These are phyloP conservation scores for Aspergillus uvarum DNA, from an alignment of 2,329 filamentous ascomycete genomes.

Conservation along the genomic window DNA sequence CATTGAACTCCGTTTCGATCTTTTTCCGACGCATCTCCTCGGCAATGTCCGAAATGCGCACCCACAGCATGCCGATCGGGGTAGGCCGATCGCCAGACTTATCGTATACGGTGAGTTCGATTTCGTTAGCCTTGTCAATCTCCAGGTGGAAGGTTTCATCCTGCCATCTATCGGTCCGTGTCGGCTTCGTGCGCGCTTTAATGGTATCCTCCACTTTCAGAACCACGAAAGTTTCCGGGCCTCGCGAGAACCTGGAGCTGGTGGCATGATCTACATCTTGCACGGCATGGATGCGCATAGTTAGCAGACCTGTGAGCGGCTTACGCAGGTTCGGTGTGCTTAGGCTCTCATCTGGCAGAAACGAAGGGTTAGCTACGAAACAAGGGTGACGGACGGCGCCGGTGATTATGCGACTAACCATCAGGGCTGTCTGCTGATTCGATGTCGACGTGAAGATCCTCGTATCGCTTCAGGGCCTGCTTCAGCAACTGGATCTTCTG, in stretches of 20 bases:
- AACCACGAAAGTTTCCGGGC: constrained; percentile 91
- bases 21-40: constrained; percentile 97
- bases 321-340: constrained; percentile 94
- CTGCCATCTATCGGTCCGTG: constrained; percentile 85
- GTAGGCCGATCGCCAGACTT: constrained; percentile 87
- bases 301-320: constrained; percentile 87
- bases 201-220: constrained; percentile 96
- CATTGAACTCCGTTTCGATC: constrained; percentile 93
- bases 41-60: constrained; percentile 92
- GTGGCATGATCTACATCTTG: constrained; percentile 93
- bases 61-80: constrained; percentile 93
- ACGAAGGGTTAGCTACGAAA: constrained; percentile 25
- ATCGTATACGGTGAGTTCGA: constrained; percentile 96
- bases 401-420: constrained; percentile 54
- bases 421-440: constrained; percentile 75
- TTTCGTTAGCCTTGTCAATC: constrained; percentile 97
- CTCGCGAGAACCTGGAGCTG: constrained; percentile 76
- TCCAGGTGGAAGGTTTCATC: constrained; percentile 88
- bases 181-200: constrained; percentile 81
- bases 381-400: not conserved
- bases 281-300: constrained; percentile 81
- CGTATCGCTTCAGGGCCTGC: constrained; percentile 93
- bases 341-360: constrained; percentile 78
- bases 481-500: constrained; percentile 96
- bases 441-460: constrained; percentile 93